phyloP scores from a whole-genome alignment of 225 moss, liverwort and hornwort genomes.

The Marchantia paleacea region DNA sequence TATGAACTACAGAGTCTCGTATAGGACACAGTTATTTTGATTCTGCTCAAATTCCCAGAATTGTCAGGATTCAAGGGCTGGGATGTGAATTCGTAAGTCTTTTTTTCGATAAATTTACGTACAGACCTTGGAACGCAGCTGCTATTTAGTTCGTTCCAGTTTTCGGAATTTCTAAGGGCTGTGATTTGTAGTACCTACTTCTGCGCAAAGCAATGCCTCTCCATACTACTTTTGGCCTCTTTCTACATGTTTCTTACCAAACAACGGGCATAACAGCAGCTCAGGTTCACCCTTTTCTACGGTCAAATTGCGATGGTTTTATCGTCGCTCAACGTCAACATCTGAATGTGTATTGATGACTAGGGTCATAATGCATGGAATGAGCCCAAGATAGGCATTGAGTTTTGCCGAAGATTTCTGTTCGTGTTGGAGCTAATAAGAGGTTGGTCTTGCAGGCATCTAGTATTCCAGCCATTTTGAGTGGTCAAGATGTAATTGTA shows the following conservation, averaged over 20 bases:
- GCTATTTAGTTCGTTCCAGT: no score
- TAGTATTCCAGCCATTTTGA: conserved; percentile 65
- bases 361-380: no score
- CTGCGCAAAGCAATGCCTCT: background rate
- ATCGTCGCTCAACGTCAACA: background rate
- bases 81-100: no score
- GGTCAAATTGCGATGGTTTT: background rate
- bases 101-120: no score
- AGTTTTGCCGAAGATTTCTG: background rate
- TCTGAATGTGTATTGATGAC: no score
- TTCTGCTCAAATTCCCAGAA: no score
- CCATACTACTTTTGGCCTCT: background rate
- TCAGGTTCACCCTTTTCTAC: background rate
- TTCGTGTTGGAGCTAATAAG: background rate
- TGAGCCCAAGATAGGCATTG: background rate
- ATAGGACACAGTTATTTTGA: no score
- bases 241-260: background rate
- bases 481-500: conserved; percentile 69
- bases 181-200: background rate
- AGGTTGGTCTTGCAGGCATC: conserved; percentile 45
- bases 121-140: no score
- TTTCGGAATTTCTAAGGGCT: background rate
- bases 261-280: background rate
- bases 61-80: no score
- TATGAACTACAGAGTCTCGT: conserved; percentile 1